These are phyloP conservation scores for Fraxinus paxiana DNA, from an alignment of 305 asterid genomes.

Conservation along the genomic window DNA sequence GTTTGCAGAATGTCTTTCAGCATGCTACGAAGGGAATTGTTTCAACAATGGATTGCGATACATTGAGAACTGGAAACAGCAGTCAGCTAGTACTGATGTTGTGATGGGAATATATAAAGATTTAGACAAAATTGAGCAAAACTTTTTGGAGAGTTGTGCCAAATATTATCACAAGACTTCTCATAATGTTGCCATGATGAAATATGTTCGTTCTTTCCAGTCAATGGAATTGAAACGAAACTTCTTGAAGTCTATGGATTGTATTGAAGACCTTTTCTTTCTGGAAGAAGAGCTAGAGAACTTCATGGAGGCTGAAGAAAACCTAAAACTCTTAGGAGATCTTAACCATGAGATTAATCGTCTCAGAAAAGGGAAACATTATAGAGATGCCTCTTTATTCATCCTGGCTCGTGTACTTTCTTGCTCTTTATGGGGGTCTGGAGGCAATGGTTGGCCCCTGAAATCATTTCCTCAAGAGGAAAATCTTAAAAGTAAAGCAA, in stretches of 20 bases:
- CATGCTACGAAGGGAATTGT: conserved; percentile 42
- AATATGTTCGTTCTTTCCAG: conserved; percentile 44
- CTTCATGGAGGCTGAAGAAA: conserved; percentile 57
- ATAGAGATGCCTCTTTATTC: conserved; percentile 32
- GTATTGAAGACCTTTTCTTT: conserved; percentile 41
- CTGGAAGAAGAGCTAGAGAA: conserved; percentile 55
- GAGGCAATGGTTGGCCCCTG: conserved; percentile 51
- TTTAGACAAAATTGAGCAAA: conserved; percentile 37
- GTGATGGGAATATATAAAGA: conserved; percentile 14
- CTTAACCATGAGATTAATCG: conserved; percentile 43
- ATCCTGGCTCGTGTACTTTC: conserved; percentile 35
- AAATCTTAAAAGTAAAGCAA: conserved; percentile 37
- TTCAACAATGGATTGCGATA: conserved; percentile 49
- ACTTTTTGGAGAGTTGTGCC: conserved; percentile 50
- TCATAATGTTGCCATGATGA: conserved; percentile 45
- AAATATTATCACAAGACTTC: conserved; percentile 26
- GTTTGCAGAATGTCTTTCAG: conserved; percentile 48
- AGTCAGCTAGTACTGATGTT: conserved; percentile 14
- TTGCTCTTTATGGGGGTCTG: conserved; percentile 47
- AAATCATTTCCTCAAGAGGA: conserved; percentile 39
- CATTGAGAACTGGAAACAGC: conserved; percentile 52
- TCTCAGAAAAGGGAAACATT: conserved; percentile 37
- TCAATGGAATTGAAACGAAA: conserved; percentile 39
- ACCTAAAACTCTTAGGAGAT: conserved; percentile 45
- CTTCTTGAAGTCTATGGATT: conserved; percentile 40